A percentile compares a stretch with the other conserved stretches of the same genome.
These are phyloP conservation scores for Suillus lakei DNA, from an alignment of 768 basidiomycete genomes.

Conservation along the genomic window DNA sequence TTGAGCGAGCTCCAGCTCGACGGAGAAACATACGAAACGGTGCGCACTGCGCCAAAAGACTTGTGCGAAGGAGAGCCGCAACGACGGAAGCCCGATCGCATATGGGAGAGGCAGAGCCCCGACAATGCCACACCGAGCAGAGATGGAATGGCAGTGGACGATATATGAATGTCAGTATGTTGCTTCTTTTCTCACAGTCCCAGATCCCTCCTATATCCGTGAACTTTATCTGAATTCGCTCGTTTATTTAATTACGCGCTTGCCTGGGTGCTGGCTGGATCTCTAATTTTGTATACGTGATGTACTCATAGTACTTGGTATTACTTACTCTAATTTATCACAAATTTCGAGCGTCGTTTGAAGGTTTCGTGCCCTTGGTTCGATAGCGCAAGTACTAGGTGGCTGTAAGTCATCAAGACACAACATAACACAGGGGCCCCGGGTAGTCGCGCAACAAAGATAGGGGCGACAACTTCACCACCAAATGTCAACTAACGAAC, in stretches of 20 bases:
- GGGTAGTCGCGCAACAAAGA: not conserved
- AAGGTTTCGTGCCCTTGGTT: not conserved
- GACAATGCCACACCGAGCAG: not conserved
- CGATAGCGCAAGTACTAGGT: too few species aligned
- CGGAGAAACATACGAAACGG: slow-evolving; percentile 16
- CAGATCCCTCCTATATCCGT: not conserved
- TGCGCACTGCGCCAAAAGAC: not conserved
- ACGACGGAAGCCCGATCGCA: slow-evolving; percentile 6
- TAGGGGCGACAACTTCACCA: not conserved
- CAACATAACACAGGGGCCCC: not conserved
- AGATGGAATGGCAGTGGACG: slow-evolving; percentile 6
- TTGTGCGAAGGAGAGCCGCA: not conserved
- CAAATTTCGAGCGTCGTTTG: not conserved
- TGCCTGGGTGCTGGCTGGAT: not conserved
- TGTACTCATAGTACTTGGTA: not conserved
- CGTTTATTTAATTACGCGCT: not conserved
- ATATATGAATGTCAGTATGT: not conserved
- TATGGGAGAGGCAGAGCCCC: slow-evolving; percentile 7
- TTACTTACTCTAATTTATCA: not conserved
- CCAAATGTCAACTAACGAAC: slow-evolving; percentile 1
- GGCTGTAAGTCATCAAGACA: not conserved
- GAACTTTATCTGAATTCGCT: not conserved
- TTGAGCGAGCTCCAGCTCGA: slow-evolving; percentile 36
- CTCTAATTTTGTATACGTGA: slow-evolving; percentile 1
- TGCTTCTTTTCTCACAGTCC: not conserved